These are phyloP conservation scores for Monilinia laxa DNA, from an alignment of 2,329 filamentous ascomycete genomes.

Conservation along the genomic window DNA sequence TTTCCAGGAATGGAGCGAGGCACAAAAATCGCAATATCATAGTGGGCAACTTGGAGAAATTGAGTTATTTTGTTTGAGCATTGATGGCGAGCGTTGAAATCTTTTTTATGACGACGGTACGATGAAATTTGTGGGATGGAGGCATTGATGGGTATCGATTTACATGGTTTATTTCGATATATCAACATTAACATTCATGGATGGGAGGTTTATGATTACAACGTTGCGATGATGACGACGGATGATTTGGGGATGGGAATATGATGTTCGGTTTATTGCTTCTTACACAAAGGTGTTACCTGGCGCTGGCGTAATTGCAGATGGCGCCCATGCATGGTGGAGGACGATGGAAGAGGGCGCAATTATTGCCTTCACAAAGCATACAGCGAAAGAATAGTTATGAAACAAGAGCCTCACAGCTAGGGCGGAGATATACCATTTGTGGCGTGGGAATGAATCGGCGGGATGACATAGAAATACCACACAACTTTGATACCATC, in stretches of 20 bases:
- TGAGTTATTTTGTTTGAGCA: constrained; percentile 74
- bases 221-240: constrained; percentile 37
- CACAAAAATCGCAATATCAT: constrained; percentile 59
- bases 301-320: constrained; percentile 27
- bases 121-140: neutral
- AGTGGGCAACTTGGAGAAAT: constrained; percentile 81
- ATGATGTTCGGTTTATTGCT: constrained; percentile 25
- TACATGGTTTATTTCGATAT: constrained; percentile 26
- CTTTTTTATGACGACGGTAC: neutral
- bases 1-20: constrained; percentile 90
- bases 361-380: constrained; percentile 22
- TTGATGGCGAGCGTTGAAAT: constrained; percentile 34
- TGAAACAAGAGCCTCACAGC: constrained; percentile 17
- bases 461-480: constrained; percentile 20
- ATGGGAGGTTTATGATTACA: constrained; percentile 35
- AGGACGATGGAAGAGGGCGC: constrained; percentile 23
- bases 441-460: constrained; percentile 15
- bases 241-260: constrained; percentile 29
- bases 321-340: constrained; percentile 29
- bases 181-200: constrained; percentile 28
- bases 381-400: constrained; percentile 20
- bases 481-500: constrained; percentile 21
- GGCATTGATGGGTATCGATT: constrained; percentile 18
- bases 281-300: constrained; percentile 30
- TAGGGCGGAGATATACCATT: constrained; percentile 16